Evolutionary conservation across 2,329 filamentous ascomycete species (phyloP), one percentile per base, ranked within the genome.

Genomic region (Gnomoniopsis smithogilvyi): DNA sequence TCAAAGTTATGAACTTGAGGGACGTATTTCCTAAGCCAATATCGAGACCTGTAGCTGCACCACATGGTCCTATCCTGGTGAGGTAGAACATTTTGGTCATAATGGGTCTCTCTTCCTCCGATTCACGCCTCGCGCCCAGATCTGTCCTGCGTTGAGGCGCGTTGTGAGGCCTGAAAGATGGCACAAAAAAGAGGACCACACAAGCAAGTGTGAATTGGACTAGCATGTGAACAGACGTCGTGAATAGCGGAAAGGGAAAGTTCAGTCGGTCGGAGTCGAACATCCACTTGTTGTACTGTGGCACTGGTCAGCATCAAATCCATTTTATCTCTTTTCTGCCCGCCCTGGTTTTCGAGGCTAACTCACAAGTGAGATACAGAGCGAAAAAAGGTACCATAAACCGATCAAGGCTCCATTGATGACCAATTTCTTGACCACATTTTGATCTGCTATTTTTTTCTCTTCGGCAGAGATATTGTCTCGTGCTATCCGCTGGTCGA

Each of bases 221-320:
- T 22, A 93, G 78, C 93, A 98, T 98, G 77, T 99, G 95, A 72
- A 95, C 80, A 64, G 91, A 91, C 3, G 95, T 99, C 12, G 93
- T 96, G 74, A 98, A 98, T 52, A 99, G 83, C 43, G 95, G 95
- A 69, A 95, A 98, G 54, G 91, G 88, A 72, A 99, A 99, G 74
- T 97, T 89, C 66, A 96, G 84, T 65, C 89, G 86, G 65, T 89
- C 83, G 62, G 88, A 83, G 68, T 91, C 90, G 76, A 99, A 98
- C 94, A 99, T 98, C 95, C 95, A 98, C 78, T 97, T 98, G 82
- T 99, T 99, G 80, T 98, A 99, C 89, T 95, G 64, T 52, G 34
- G 15, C 11, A 3, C 24, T 21, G 17, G 22, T 62, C 10, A 62
- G 60, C 22, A 56, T 24, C 21, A 17, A 33, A 21, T n/a, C 1